Evolutionary conservation across 192 early-diverging fungal genomes (phyloP), one percentile per base, ranked within the genome.

Genomic region (Entophlyctis helioformis): DNA sequence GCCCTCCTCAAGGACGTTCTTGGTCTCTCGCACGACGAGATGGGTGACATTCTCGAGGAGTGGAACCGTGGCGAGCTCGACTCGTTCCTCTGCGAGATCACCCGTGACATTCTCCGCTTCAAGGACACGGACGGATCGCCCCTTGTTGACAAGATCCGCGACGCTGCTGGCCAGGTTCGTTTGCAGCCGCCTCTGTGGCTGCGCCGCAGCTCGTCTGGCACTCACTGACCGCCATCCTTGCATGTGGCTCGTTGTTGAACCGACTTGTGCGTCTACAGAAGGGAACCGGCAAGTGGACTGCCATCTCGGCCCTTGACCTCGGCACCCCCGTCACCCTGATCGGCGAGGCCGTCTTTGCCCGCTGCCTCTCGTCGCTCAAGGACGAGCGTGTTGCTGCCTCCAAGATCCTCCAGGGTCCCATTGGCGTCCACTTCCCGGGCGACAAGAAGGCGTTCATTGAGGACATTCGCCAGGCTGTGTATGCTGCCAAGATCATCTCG

Each of bases 21-120:
- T 39, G 82, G 80, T 39, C 60, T 87, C 46, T 49, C 57, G 36
- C 62, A 83, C 55, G 94, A 93, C 57, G 86, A 98, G 67, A 85
- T 95, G 74, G 81, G 79, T 41, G 78, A 80, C 44, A 81, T 85
- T 29, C 90, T 98, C 52, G 79, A 76, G 15, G 70, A 85, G 65
- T 98, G 94, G 94, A 98, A 98, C 83, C 77, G 91, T 80, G 87
- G 85, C 34, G 91, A 92, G 51, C 76, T 98, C 39, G 87, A 98
- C 71, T 95, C 89, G 8, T 98, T 86, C 80, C 70, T 98, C 51
- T 87, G 93, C 53, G 91, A 98, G 66, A 98, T 98, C 39, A 92
- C 94, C 29, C 72, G 77, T 51, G 84, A 94, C 49, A 94, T 98
- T 58, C 65, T 98, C 57, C 76, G 74, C 54, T 98, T 76, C 82